Base-by-base conservation (phyloP, 2,329 filamentous ascomycete species). In the Fusarium sororula region DNA sequence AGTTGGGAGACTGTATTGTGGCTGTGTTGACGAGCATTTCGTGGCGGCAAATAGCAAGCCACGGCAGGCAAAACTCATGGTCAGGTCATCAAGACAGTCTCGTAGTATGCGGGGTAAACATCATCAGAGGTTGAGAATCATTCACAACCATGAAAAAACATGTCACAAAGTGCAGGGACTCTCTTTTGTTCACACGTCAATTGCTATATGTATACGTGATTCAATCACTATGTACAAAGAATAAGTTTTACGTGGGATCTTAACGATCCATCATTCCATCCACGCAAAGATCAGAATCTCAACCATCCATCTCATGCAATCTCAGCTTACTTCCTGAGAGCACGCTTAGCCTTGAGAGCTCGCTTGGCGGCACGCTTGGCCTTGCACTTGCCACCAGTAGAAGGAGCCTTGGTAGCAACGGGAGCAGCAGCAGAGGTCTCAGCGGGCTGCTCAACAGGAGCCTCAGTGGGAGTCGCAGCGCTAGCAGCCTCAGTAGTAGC, bases 141-240 rank as follows among this genome's bases (percentile, higher is more conserved):
- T 14, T 17, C 24, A 53, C n/a, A 5, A 13, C 20, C 24, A n/a
- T 3, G 24, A n/a, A 17, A 17, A 28, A n/a, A 18, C 14, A 28
- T 30, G 4, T 28, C 51, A 18, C 35, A n/a, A n/a, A 38, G 9
- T 28, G 10, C 5, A 38, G 17, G 3, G 10, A 28, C 22, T 15
- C 5, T 44, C 13, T 17, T 24, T 13, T 63, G 42, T 35, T 60
- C 42, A 71, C 50, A 48, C 47, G 30, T 56, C 39, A 26, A 60
- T 54, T 39, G 39, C 30, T 58, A 53, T 35, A 45, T 62, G 32
- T 41, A 28, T 47, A 59, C 53, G 71, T 73, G 55, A 64, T 47
- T 60, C 39, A 55, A 68, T 70, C 66, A 77, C 53, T 77, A 77
- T 77, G 63, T 77, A 77, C 75, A 76, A 61, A 76, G 75, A 77